Percentiles rank a stretch among this genome's conserved stretches.
Conservation (phyloP, 441 rosid species). For the Eutrema salsugineum region DNA sequence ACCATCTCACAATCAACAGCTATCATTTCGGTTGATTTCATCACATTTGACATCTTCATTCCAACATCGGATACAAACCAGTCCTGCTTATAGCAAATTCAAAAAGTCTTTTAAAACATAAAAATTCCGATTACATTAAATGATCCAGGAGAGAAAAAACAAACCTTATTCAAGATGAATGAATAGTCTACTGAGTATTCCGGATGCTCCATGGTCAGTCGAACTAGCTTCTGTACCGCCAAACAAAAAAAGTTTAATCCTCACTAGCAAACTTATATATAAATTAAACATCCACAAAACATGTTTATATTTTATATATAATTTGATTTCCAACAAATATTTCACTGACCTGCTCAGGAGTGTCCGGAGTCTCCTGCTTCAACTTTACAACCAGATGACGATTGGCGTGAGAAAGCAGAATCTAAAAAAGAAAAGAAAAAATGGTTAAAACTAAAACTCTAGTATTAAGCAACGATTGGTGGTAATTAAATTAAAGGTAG, state of each 20-base stretch:
- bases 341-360: slow-evolving; percentile 55
- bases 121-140: not conserved
- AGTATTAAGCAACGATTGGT: not conserved
- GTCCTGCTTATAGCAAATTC: slow-evolving; percentile 35
- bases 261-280: not conserved
- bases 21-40: slow-evolving; percentile 36
- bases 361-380: slow-evolving; percentile 35
- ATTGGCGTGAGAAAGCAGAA: slow-evolving; percentile 38
- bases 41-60: slow-evolving; percentile 31
- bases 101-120: not conserved
- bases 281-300: not conserved
- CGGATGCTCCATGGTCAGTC: slow-evolving; percentile 60
- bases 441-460: not conserved
- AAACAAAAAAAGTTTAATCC: slow-evolving; percentile 16
- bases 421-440: slow-evolving; percentile 20
- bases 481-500: too few species aligned
- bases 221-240: slow-evolving; percentile 65
- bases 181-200: slow-evolving; percentile 42
- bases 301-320: too few species aligned
- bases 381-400: slow-evolving; percentile 32
- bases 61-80: slow-evolving; percentile 62
- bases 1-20: slow-evolving; percentile 98
- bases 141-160: not conserved
- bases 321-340: not conserved
- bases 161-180: slow-evolving; percentile 44